Conservation (phyloP, 495 filamentous ascomycete genomes). For the Aspergillus biplanus region DNA sequence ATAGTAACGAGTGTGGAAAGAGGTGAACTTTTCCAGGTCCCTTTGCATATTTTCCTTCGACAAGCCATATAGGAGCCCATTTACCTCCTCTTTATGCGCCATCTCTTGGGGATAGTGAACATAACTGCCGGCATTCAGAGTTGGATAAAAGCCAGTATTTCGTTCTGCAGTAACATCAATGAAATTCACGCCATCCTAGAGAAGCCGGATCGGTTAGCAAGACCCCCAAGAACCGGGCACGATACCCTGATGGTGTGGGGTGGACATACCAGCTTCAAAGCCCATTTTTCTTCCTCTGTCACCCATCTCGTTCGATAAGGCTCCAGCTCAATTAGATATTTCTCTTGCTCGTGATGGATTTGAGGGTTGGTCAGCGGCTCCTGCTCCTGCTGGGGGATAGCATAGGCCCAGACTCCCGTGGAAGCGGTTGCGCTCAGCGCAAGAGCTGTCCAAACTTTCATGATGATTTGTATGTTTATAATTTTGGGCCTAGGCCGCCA, state of each 20-base stretch:
- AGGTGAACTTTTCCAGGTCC: constrained; percentile 77
- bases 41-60: constrained; percentile 76
- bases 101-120: constrained; percentile 69
- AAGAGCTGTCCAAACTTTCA: constrained; percentile 22
- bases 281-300: constrained; percentile 95
- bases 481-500: background rate
- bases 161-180: constrained; percentile 86
- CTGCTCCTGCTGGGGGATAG: constrained; percentile 46
- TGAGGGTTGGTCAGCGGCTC: constrained; percentile 37
- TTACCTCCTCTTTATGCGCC: constrained; percentile 65
- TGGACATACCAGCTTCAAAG: constrained; percentile 72
- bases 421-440: constrained; percentile 28
- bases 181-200: constrained; percentile 81
- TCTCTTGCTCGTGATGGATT: constrained; percentile 46
- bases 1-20: constrained; percentile 89
- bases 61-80: constrained; percentile 66
- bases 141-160: constrained; percentile 39
- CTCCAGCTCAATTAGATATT: constrained; percentile 81
- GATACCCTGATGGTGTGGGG: background rate
- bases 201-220: constrained; percentile 18
- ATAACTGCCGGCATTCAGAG: constrained; percentile 34
- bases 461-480: constrained; percentile 5
- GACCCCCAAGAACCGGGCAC: background rate
- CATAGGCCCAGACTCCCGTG: constrained; percentile 33
- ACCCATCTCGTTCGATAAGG: constrained; percentile 86